Evolutionary conservation across 257 asterid genomes (phyloP), one percentile per base, ranked within the genome.

Genomic region (Eustoma russellianum): DNA sequence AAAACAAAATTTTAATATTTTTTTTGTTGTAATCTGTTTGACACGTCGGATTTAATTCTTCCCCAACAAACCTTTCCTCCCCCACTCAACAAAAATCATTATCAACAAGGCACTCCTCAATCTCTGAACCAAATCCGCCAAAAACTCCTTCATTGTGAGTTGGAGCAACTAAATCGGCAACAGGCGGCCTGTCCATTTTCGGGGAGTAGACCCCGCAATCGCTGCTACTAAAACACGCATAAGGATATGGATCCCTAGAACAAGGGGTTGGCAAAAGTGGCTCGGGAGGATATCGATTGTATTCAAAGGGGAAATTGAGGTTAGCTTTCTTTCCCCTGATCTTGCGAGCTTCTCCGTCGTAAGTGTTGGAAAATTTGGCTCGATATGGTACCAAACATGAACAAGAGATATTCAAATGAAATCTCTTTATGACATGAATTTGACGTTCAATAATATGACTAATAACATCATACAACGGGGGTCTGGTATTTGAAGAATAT

Each of bases 311-410:
- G 77, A 85, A 89, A 55, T 89, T 89, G 57, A 83, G 77, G 60
- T 89, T 89, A 34, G 97, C 97, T 15, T 88, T 88, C 11, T 65
- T 66, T 0, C 97, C 97, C 55, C 97, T 70, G 83, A 88, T 88
- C 66, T 69, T 80, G 5, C 88, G 89, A 17, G 97, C 97, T 62
- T 80, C 97, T 14, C 61, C 56, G 6, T 88, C 97, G 65, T 88
- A 88, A 14, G 97, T n/a, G n/a, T n/a, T n/a, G n/a, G n/a, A n/a
- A n/a, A n/a, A n/a, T n/a, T n/a, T n/a, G n/a, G n/a, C n/a, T n/a
- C n/a, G n/a, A n/a, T n/a, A n/a, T n/a, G n/a, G n/a, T n/a, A n/a
- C n/a, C n/a, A n/a, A n/a, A n/a, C n/a, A n/a, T n/a, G n/a, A n/a
- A n/a, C n/a, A n/a, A n/a, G n/a, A n/a, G n/a, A n/a, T n/a, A n/a